A percentile compares a stretch with the other conserved stretches of the same genome.
Conservation (phyloP, 305 asterid species). For the Euphrasia arctica region DNA sequence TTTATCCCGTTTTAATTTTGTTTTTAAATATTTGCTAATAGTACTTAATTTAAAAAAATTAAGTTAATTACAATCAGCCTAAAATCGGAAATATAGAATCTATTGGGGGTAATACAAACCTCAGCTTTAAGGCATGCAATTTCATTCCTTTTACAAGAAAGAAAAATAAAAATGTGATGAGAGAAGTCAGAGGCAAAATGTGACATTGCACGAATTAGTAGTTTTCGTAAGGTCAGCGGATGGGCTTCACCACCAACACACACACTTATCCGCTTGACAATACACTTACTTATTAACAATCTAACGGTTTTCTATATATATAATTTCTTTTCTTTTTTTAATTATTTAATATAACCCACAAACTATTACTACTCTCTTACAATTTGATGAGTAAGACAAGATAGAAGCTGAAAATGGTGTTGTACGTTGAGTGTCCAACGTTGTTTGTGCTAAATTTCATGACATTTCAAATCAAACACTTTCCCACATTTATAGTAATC, state of each 20-base stretch:
- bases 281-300: constrained; percentile 28
- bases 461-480: constrained; percentile 35
- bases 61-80: too few relatives aligned
- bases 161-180: too few relatives aligned
- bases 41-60: too few relatives aligned
- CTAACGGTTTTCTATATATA: constrained; percentile 46
- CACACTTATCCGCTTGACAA: constrained; percentile 43
- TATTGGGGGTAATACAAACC: constrained; percentile 5
- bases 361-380: constrained; percentile 18
- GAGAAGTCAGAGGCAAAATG: constrained; percentile 31
- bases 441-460: constrained; percentile 27
- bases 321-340: not conserved
- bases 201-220: constrained; percentile 51
- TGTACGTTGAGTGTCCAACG: constrained; percentile 31
- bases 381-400: constrained; percentile 12
- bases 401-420: constrained; percentile 15
- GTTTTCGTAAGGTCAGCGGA: constrained; percentile 39
- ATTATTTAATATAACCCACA: too few relatives aligned
- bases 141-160: constrained; percentile 7
- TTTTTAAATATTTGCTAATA: too few relatives aligned
- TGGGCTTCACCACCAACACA: constrained; percentile 28
- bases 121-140: constrained; percentile 25
- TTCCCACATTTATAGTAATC: constrained; percentile 17
- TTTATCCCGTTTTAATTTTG: too few relatives aligned
- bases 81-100: not conserved